Base-by-base conservation (phyloP, 805 yeast species). In the Suhomyces pyralidae region DNA sequence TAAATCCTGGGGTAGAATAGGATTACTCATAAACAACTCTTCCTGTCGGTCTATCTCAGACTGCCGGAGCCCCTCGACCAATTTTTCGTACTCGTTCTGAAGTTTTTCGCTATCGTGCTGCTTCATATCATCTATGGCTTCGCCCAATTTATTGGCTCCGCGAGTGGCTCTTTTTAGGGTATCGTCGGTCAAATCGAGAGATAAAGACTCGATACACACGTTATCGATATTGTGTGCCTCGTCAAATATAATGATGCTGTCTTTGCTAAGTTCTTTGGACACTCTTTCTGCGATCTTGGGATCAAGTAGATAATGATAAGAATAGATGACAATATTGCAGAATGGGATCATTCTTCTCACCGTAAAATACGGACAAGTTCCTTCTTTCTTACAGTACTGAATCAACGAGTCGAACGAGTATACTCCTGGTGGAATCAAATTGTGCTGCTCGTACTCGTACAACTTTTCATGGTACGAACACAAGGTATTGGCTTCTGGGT, bases 191-290 rank as follows among this genome's bases (percentile, higher is more conserved):
- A 94, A 73, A 65, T 94, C 98, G 47, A 94, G 79, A 5, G 97
- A 90, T 42, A 94, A 70, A 0, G 98, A 89, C 69, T 94, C 99
- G 53, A 94, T 94, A 74, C 99, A 94, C 52, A 94, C 99, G 77
- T 94, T 94, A 78, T 94, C 99, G 52, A 94, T 94, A 71, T 94
- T 94, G 69, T 94, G 99, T 46, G 99, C 99, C 74, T 94, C 99
- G 73, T 94, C 99, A 66, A 94, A 94, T 40, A 94, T 96, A 56
- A 94, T 88, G 54, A 94, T 94, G 51, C 96, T 82, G 64, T 94
- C 98, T 59, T 91, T 90, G 17, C 96, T 88, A 48, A 94, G 80
- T 64, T 94, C 98, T 57, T 80, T 83, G 5, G 97, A 91, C 19
- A 94, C 99, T 55, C 99, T 78, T 58, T 91, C 97, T 2, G 98